phyloP scores from a whole-genome alignment of 2,329 filamentous ascomycete genomes.

The Diaporthe ilicicola region DNA sequence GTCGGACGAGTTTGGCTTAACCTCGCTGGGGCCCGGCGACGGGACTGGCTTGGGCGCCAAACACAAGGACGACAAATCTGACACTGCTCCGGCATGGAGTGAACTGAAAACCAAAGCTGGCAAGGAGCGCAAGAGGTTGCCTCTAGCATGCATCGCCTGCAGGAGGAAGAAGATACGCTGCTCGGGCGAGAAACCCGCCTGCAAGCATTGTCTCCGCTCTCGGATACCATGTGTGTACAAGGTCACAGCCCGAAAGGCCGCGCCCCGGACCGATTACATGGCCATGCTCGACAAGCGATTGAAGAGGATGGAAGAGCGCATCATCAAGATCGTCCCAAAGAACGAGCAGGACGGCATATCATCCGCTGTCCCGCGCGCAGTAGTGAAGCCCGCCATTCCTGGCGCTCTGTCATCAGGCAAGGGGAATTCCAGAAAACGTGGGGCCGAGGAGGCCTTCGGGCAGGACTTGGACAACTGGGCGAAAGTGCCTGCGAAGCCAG shows the following conservation, averaged over 20 bases:
- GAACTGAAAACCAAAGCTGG: conserved; percentile 91
- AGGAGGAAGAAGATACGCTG: conserved; percentile 97
- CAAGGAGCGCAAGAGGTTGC: conserved; percentile 92
- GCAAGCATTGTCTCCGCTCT: conserved; percentile 93
- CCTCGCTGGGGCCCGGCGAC: conserved; percentile 55
- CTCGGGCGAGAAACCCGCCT: conserved; percentile 96
- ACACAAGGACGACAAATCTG: conserved; percentile 65
- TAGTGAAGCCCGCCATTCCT: conserved; percentile 81
- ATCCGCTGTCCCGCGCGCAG: conserved; percentile 76
- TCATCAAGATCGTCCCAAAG: conserved; percentile 94
- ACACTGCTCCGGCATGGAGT: conserved; percentile 74
- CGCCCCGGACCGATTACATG: conserved; percentile 97
- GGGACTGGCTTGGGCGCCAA: conserved; percentile 63
- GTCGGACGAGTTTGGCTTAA: conserved; percentile 67
- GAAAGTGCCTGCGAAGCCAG: conserved; percentile 62
- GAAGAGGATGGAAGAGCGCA: conserved; percentile 97
- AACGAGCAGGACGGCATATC: conserved; percentile 75
- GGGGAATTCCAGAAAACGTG: conserved; percentile 77
- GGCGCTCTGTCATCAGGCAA: conserved; percentile 60
- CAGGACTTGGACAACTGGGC: conserved; percentile 85
- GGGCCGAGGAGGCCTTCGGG: conserved; percentile 87
- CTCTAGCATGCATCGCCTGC: conserved; percentile 94
- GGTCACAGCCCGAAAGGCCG: conserved; percentile 91
- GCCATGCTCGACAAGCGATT: conserved; percentile 96
- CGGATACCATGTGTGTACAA: conserved; percentile 98